Percentiles rank a stretch among this genome's conserved stretches.
Evolutionary conservation across 2,329 filamentous ascomycete species (phyloP).

Genomic region (Epichloe brachyelytri): DNA sequence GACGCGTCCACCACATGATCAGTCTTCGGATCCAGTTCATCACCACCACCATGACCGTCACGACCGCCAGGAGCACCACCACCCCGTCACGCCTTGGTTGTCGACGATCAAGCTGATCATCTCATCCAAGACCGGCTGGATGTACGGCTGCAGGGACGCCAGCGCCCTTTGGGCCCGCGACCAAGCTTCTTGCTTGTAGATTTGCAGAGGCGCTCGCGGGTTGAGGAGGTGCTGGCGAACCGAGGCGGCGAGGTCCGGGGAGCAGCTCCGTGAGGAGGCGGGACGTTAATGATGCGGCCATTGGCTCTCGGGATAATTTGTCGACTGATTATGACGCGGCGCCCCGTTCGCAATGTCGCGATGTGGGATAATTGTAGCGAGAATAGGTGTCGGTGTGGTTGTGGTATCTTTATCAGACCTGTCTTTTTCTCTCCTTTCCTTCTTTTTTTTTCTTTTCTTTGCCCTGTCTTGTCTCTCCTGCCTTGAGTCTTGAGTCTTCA

Average conservation of each 20-base stretch:
- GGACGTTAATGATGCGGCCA: conserved; percentile 20
- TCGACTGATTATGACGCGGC: too few species aligned
- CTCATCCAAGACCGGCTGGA: conserved; percentile 31
- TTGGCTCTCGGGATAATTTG: conserved; percentile 4
- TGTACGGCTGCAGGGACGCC: conserved; percentile 24
- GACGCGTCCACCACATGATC: conserved; percentile 63
- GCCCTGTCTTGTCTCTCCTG: too few species aligned
- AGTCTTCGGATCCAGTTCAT: conserved; percentile 59
- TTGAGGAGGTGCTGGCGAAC: conserved; percentile 35
- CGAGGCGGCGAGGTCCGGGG: conserved; percentile 29
- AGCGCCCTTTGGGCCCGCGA: conserved; percentile 16
- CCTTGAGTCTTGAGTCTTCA: too few species aligned
- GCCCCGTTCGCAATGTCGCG: too few species aligned
- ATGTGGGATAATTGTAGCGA: too few species aligned
- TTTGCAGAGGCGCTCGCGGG: conserved; percentile 31
- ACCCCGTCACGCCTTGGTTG: conserved; percentile 21
- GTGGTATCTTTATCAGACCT: too few species aligned
- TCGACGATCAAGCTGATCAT: conserved; percentile 19
- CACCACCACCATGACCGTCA: conserved; percentile 48
- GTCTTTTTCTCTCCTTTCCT: too few species aligned
- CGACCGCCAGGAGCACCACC: conserved; percentile 20
- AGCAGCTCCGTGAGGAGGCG: conserved; percentile 28
- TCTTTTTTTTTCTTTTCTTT: too few species aligned
- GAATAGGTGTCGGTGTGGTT: too few species aligned
- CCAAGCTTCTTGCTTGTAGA: conserved; percentile 22